Evolutionary conservation across 2,329 filamentous ascomycete genomes (phyloP).

Genomic region (Botrytis elliptica): DNA sequence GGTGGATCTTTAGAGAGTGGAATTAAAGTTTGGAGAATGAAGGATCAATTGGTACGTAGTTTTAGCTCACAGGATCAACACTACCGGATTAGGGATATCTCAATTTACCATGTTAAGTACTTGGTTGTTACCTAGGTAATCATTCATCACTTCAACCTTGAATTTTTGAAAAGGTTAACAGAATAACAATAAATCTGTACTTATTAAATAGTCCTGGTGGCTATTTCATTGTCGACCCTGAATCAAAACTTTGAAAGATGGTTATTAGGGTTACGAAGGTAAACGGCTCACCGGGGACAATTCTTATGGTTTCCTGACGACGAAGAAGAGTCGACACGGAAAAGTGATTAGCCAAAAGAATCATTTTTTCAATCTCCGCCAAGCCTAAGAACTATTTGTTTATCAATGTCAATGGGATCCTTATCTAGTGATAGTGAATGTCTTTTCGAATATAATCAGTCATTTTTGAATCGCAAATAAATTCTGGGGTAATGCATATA

Average conservation of each 20-base stretch:
- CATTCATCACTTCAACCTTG: not conserved
- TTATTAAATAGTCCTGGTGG: not conserved
- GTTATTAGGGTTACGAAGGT: not conserved
- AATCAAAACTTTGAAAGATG: not conserved
- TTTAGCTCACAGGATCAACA: slow-evolving; percentile 18
- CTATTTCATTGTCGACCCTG: not conserved
- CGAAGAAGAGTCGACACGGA: not conserved
- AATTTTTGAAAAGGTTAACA: not conserved
- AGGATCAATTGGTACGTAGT: not conserved
- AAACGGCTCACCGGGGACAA: slow-evolving; percentile 3
- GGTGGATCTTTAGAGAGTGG: not conserved
- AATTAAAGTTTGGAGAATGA: slow-evolving; percentile 12
- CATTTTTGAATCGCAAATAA: not conserved
- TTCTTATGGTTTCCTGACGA: not conserved
- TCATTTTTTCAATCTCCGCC: not conserved
- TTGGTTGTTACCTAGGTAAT: not conserved
- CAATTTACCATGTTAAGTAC: not conserved
- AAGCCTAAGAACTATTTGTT: not conserved
- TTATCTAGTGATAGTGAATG: not conserved
- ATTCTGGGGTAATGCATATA: not conserved
- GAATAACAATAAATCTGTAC: not conserved
- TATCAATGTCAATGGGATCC: not conserved
- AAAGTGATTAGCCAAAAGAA: not conserved
- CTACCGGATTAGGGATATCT: not conserved
- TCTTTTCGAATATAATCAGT: not conserved